phyloP scores from a whole-genome alignment of 73 alveolate genomes.

The Breviolum minutum region DNA sequence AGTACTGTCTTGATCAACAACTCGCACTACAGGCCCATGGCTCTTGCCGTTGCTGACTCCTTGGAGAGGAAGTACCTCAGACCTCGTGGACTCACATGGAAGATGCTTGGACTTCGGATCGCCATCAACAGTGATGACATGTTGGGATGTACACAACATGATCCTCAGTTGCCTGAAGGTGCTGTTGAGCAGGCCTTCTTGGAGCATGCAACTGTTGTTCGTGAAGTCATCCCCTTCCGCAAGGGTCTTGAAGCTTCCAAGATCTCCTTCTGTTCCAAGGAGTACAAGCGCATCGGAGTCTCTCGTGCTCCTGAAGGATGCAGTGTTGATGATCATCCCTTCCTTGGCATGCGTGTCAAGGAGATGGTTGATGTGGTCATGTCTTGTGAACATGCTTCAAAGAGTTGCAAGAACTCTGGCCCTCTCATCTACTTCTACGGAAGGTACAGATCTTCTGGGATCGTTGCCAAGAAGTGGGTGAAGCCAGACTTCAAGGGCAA shows the following conservation, averaged over 20 bases:
- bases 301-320: too few relatives aligned
- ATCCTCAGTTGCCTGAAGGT: background rate
- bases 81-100: background rate
- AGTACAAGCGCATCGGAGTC: too few relatives aligned
- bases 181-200: background rate
- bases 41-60: background rate
- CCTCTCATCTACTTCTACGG: background rate
- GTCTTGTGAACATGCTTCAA: too few relatives aligned
- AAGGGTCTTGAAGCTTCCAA: too few relatives aligned
- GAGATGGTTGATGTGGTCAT: too few relatives aligned
- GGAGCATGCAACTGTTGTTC: too few relatives aligned
- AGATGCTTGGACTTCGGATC: background rate
- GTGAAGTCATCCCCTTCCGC: too few relatives aligned
- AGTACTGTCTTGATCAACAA: too few relatives aligned
- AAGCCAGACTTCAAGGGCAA: background rate
- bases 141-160: background rate
- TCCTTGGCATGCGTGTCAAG: too few relatives aligned
- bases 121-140: background rate
- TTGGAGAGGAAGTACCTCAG: background rate
- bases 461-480: background rate
- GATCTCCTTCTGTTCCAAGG: too few relatives aligned
- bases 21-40: background rate
- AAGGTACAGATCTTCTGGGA: background rate
- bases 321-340: too few relatives aligned
- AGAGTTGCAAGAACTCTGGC: background rate